These are phyloP conservation scores for Ophiorrhiza pumila DNA, from an alignment of 257 asterid species.

Conservation along the genomic window DNA sequence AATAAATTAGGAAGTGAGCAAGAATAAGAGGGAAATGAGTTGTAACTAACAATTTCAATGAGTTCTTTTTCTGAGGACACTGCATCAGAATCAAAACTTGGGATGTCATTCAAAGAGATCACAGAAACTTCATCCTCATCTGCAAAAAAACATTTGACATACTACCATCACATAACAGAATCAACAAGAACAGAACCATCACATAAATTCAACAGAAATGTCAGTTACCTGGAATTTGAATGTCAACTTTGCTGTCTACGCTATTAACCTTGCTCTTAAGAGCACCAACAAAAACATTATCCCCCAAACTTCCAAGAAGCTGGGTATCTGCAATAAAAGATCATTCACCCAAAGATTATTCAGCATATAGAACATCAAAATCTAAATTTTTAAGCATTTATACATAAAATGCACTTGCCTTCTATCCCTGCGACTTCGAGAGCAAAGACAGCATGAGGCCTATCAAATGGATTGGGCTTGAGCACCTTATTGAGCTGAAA, in stretches of 20 bases:
- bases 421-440: conserved; percentile 76
- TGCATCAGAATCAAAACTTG: conserved; percentile 31
- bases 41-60: conserved; percentile 61
- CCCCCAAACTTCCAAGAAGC: conserved; percentile 26
- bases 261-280: conserved; percentile 53
- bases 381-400: neutral
- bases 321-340: conserved; percentile 41
- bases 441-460: conserved; percentile 73
- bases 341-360: neutral
- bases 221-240: conserved; percentile 71
- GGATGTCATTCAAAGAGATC: conserved; percentile 53
- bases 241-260: conserved; percentile 43
- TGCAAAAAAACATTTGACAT: conserved; percentile 28
- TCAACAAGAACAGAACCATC: conserved; percentile 14
- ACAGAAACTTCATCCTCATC: conserved; percentile 63
- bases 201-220: conserved; percentile 18
- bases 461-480: conserved; percentile 81
- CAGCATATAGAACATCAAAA: neutral
- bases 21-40: conserved; percentile 4
- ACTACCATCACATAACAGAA: conserved; percentile 15
- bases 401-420: conserved; percentile 38
- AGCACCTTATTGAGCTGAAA: conserved; percentile 88
- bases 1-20: neutral
- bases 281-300: conserved; percentile 39
- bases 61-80: conserved; percentile 72